Evolutionary conservation across 257 asterid species (phyloP), one percentile per base, ranked within the genome.

Genomic region (Solanum bulbocastanum): DNA sequence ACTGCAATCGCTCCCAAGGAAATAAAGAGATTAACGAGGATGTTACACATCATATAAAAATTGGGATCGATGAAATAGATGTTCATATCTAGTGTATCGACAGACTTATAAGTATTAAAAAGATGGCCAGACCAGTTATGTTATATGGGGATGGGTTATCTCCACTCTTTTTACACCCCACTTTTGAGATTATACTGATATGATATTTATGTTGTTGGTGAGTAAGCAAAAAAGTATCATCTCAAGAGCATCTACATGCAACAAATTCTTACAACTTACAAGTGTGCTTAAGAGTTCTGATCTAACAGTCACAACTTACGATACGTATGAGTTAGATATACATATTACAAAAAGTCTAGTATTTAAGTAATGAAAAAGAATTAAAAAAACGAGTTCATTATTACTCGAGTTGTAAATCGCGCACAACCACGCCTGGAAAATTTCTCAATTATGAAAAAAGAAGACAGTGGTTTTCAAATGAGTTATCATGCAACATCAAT

Each of bases 141-240:
- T 42, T 42, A 42, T 0, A 10, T 8, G 30, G 14, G 14, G 4
- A 42, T 42, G 30, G 58, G 3, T 5, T 14, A 5, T 4, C 8
- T 1, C 3, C 3, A 49, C 15, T 16, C 8, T 15, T 49, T 6
- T 0, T 18, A 42, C 0, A 14, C 0, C 2, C 22, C 2, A 49
- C 6, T 49, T 49, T 6, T 49, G 7, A 0, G 16, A 15, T 49
- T 49, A 49, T 14, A 49, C 1, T 5, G 6, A 0, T 39, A 39
- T 9, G 44, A 39, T 39, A 39, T 39, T 39, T 14, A 49, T 15
- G 22, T 49, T 49, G 3, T 1, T 49, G 18, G 7, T 49, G 20
- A 56, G 11, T 56, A 60, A 60, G 0, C 3, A 23, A 23, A 60
- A 60, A 3, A 8, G 3, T 22, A 56, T 1, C 23, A 2, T 6